phyloP scores from a whole-genome alignment of 2,329 filamentous ascomycete species.

The Xylariaceae sp. region DNA sequence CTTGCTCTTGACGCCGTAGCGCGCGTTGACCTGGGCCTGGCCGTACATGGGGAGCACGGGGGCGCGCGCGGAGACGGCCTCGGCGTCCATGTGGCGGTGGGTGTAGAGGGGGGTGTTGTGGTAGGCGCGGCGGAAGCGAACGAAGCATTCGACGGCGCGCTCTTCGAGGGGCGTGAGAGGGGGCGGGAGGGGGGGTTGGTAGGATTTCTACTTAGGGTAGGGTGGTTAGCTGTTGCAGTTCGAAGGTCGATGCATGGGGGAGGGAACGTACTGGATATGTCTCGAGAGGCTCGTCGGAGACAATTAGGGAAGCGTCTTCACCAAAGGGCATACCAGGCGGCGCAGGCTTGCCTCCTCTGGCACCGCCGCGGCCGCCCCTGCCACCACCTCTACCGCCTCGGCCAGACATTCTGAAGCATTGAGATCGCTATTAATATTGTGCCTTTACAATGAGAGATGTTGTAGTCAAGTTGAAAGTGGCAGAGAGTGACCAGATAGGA shows the following conservation, averaged over 20 bases:
- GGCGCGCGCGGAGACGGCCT: constrained; percentile 26
- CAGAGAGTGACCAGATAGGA: background rate
- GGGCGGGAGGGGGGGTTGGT: constrained; percentile 43
- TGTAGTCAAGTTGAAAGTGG: background rate
- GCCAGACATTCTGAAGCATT: constrained; percentile 41
- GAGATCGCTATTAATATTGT: too few species aligned
- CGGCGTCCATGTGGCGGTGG: constrained; percentile 37
- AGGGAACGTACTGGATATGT: constrained; percentile 47
- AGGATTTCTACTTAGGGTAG: constrained; percentile 36
- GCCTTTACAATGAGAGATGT: too few species aligned
- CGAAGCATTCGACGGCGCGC: constrained; percentile 45
- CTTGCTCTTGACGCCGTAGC: constrained; percentile 50
- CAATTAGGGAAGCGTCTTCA: constrained; percentile 44
- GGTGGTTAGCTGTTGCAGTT: constrained; percentile 1
- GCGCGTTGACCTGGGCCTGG: constrained; percentile 54
- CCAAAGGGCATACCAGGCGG: constrained; percentile 46
- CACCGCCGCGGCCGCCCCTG: constrained; percentile 43
- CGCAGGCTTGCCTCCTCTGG: constrained; percentile 33
- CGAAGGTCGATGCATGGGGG: background rate
- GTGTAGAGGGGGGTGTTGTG: constrained; percentile 55
- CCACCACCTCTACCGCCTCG: constrained; percentile 48
- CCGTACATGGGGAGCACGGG: constrained; percentile 44
- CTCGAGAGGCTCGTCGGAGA: constrained; percentile 53
- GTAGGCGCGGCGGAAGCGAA: constrained; percentile 53
- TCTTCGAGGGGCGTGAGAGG: constrained; percentile 40